Evolutionary conservation across 495 filamentous ascomycete species (phyloP), one percentile per base, ranked within the genome.

Genomic region (Aspergillus panamensis): DNA sequence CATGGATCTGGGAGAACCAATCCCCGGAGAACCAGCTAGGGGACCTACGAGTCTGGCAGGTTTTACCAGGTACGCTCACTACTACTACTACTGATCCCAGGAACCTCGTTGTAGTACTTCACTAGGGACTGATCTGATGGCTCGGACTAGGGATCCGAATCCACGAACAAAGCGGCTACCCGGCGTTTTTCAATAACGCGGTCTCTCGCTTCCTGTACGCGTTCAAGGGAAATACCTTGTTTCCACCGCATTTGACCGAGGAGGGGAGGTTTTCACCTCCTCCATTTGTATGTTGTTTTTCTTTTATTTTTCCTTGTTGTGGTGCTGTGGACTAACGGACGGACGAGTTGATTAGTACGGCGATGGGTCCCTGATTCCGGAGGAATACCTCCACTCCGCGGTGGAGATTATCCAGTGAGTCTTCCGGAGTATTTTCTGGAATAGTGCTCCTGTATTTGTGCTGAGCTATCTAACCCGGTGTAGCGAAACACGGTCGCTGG

Each of bases 191-290:
- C 50, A 52, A 52, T 19, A 52, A 52, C 35, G 35, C 25, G 17
- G 50, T 52, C 35, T 52, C 50, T 1, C 50, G 50, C 8, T 52
- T 52, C 17, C 35, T 52, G 35, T 40, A 52, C 25, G 50, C 50
- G 4, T 30, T 40, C n/a, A 6, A 8, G 2, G 50, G 33, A 2
- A 25, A 40, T 25, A 52, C 50, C 5, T 10, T 52, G 16, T 21
- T 19, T 14, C 50, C 50, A 8, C 50, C 50, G 2, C 50, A 52
- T 52, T n/a, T 52, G 10, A 52, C 20, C 14, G 33, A 32, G 8
- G 50, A 52, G 2, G 50, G 50, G 6, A 39, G 6, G 17, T 52
- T 21, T 40, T 17, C 25, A 16, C 50, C 50, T 6, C 50, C 50
- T 2, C 33, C 50, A 25, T 52, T 52, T 52, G 50, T 52, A 52